Base-by-base conservation (phyloP, 352 stramenopile species). In the Globisporangium spinosum region DNA sequence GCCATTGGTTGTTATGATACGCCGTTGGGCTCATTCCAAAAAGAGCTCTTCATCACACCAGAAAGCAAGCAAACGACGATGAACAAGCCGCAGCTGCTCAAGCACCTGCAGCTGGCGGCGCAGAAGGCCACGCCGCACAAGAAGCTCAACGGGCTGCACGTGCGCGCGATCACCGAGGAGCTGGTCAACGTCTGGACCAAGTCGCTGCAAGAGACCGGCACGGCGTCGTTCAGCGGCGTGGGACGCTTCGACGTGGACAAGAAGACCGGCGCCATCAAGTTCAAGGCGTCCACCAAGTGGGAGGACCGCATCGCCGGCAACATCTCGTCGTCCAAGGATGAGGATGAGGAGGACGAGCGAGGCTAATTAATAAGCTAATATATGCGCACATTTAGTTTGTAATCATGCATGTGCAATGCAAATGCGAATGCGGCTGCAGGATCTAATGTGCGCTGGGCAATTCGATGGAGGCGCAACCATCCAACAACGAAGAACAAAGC, bases 81-180 rank as follows among this genome's bases (percentile, higher is more conserved):
- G 76, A 82, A 79, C 55, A 86, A 86, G 69, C 35, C 60, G 27
- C 65, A 80, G 63, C 66, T 86, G 47, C 68, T 86, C 70, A 83
- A 83, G 70, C 76, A 86, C 68, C 64, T 86, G 63, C 72, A 82
- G 68, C 65, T 45, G 32, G 72, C 68, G 22, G 78, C 78, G 34
- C 59, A 77, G 64, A 57, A 68, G 62, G 69, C 77, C 45, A 74
- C 77, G 67, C 51, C 64, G 20, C 73, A 69, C 38, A 87, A 87
- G 73, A 67, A 67, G 38, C 67, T 87, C 10, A 87, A 77, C 47
- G 67, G 66, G 9, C 54, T 78, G 35, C 78, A 87, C 68, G 78
- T 87, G 56, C 72, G 77, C 38, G 70, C 67, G 38, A 69, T 85
- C 57, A 70, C 74, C 17, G 72, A 83, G 9, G 78, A 82, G 75